phyloP scores from a whole-genome alignment of 129 eudicot genomes.

The Escallonia herrerae region DNA sequence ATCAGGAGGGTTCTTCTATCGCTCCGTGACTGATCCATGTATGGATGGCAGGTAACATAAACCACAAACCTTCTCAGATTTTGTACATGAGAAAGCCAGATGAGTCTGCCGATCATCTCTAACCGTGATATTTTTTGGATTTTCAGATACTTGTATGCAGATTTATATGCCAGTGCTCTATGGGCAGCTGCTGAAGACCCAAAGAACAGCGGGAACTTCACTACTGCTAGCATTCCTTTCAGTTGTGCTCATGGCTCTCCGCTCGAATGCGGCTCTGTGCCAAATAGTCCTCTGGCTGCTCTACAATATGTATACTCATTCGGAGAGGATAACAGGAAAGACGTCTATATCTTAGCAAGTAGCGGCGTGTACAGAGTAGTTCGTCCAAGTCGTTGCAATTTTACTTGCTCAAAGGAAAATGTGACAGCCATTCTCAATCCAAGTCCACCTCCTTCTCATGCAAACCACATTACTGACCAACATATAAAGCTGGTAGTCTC shows the following conservation, averaged over 20 bases:
- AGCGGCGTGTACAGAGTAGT: conserved; percentile 77
- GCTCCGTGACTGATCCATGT: conserved; percentile 86
- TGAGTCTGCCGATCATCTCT: neutral
- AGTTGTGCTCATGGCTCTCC: conserved; percentile 76
- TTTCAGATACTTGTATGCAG: conserved; percentile 72
- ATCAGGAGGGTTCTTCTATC: conserved; percentile 74
- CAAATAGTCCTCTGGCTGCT: conserved; percentile 56
- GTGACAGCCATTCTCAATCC: conserved; percentile 17
- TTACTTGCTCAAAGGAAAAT: conserved; percentile 65
- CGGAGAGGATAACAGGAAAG: conserved; percentile 69
- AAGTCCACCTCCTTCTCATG: conserved; percentile 32
- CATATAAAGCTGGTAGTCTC: conserved; percentile 12
- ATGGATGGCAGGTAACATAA: conserved; percentile 60
- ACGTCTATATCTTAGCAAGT: conserved; percentile 48
- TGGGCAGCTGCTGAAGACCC: conserved; percentile 85
- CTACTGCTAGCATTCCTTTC: conserved; percentile 46
- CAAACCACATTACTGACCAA: conserved; percentile 17
- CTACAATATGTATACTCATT: conserved; percentile 60
- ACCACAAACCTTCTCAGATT: neutral
- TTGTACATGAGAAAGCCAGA: neutral
- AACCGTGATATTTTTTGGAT: conserved; percentile 5
- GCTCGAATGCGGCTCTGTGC: conserved; percentile 45
- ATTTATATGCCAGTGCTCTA: conserved; percentile 54
- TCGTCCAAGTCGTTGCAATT: conserved; percentile 80
- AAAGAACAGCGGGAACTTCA: conserved; percentile 68